These are phyloP conservation scores for Fulvia fulva DNA, from an alignment of 2,329 filamentous ascomycete species.

Conservation along the genomic window DNA sequence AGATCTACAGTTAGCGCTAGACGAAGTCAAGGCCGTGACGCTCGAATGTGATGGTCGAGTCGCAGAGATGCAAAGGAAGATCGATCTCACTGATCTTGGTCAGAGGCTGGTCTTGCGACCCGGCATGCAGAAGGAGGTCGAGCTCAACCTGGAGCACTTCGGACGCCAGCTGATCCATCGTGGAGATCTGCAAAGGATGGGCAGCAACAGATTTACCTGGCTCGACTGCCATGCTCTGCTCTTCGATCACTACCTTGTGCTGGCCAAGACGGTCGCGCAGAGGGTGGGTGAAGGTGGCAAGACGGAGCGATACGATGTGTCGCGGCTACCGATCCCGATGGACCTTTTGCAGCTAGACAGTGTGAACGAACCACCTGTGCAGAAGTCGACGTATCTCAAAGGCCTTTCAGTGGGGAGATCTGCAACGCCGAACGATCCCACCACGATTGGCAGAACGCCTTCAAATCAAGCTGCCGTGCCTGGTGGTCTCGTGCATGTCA, in stretches of 20 bases:
- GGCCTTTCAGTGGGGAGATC: conserved; percentile 55
- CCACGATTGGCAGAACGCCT: conserved; percentile 48
- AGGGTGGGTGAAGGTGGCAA: conserved; percentile 69
- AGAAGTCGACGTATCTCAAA: conserved; percentile 65
- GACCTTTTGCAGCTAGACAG: conserved; percentile 89
- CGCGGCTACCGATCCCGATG: conserved; percentile 94
- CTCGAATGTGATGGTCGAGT: conserved; percentile 89
- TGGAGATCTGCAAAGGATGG: conserved; percentile 84
- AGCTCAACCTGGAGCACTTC: conserved; percentile 88
- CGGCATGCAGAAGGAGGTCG: conserved; percentile 75
- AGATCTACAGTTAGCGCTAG: conserved; percentile 77
- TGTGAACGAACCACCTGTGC: conserved; percentile 83
- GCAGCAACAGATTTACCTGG: conserved; percentile 85
- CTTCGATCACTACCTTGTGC: conserved; percentile 93
- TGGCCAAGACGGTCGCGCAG: conserved; percentile 70
- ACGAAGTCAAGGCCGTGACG: conserved; percentile 86
- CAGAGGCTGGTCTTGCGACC: conserved; percentile 79
- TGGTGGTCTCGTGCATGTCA: conserved; percentile 59
- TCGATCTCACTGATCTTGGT: conserved; percentile 79
- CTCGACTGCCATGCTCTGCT: conserved; percentile 89
- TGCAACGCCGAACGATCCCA: conserved; percentile 26
- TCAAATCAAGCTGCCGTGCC: conserved; percentile 42
- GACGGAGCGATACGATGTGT: conserved; percentile 84
- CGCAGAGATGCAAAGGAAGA: conserved; percentile 86
- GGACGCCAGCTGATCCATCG: conserved; percentile 84